phyloP scores from a whole-genome alignment of 495 filamentous ascomycete genomes.

The Hypoxylon lienhwacheense region DNA sequence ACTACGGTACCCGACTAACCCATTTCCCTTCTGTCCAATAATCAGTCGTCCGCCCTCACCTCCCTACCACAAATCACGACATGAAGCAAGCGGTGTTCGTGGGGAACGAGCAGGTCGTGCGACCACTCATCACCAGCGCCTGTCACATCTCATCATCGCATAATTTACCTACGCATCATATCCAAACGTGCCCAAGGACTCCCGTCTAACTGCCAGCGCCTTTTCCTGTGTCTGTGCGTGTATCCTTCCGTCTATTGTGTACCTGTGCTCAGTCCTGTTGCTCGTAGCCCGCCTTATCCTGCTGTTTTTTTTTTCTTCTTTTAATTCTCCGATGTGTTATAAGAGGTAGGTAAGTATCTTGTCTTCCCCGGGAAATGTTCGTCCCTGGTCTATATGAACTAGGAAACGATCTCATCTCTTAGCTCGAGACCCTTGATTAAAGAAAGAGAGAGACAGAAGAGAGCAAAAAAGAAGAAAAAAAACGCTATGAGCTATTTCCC shows the following conservation, averaged over 20 bases:
- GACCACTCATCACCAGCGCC: slow-evolving; percentile 17
- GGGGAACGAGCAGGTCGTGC: slow-evolving; percentile 28
- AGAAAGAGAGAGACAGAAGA: too few species aligned
- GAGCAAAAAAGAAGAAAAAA: too few species aligned
- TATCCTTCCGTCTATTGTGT: slow-evolving; percentile 18
- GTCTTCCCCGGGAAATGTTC: slow-evolving; percentile 6
- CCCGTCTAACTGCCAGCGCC: slow-evolving; percentile 8
- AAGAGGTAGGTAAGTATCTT: too few species aligned
- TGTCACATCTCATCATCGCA: slow-evolving; percentile 17
- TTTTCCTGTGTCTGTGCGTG: too few species aligned
- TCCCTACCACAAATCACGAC: slow-evolving; percentile 27
- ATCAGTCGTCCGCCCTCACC: slow-evolving; percentile 8
- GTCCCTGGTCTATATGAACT: slow-evolving; percentile 2
- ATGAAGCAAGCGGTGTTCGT: slow-evolving; percentile 25
- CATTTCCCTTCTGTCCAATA: slow-evolving; percentile 14
- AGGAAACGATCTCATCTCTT: too few species aligned
- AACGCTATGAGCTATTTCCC: slow-evolving; percentile 18
- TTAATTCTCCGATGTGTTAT: slow-evolving; percentile 26
- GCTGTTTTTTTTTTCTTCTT: not conserved
- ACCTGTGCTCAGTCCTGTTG: too few species aligned
- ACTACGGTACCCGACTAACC: slow-evolving; percentile 22
- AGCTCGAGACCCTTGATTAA: too few species aligned
- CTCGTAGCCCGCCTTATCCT: slow-evolving; percentile 15
- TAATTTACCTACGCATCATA: slow-evolving; percentile 18
- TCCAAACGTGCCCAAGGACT: not conserved